These are phyloP conservation scores for Trametes cinnabarina DNA, from an alignment of 768 basidiomycete species.

Conservation along the genomic window DNA sequence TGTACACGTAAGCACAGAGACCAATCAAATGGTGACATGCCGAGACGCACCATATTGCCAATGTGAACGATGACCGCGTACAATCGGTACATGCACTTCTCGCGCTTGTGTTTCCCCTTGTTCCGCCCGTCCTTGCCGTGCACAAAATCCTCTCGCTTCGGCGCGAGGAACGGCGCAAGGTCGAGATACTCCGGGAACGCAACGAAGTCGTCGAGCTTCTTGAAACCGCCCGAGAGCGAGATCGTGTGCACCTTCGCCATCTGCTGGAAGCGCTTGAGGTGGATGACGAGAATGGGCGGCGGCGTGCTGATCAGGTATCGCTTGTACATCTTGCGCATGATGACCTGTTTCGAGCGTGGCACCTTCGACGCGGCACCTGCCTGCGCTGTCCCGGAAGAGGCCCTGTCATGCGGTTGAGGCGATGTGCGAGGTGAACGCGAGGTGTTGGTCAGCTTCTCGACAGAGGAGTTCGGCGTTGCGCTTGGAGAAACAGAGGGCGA, in stretches of 20 bases:
- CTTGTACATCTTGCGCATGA: conserved; percentile 87
- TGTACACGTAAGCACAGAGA: neutral
- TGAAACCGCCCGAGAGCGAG: conserved; percentile 69
- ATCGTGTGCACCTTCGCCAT: conserved; percentile 59
- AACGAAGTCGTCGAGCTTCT: conserved; percentile 90
- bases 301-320: conserved; percentile 86
- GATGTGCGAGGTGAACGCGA: neutral
- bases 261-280: conserved; percentile 94
- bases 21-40: neutral
- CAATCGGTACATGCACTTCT: conserved; percentile 60
- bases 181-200: conserved; percentile 88
- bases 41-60: conserved; percentile 71
- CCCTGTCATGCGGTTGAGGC: neutral
- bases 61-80: conserved; percentile 87
- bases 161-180: conserved; percentile 82
- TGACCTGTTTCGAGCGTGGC: conserved; percentile 53
- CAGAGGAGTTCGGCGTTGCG: conserved; percentile 1
- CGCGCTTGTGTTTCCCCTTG: conserved; percentile 23
- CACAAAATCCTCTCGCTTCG: conserved; percentile 69
- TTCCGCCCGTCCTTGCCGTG: conserved; percentile 28
- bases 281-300: conserved; percentile 87
- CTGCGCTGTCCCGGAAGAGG: neutral
- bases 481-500: conserved; percentile 33
- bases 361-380: conserved; percentile 21
- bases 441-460: conserved; percentile 4